These are phyloP conservation scores for Petunia hybrid DNA, from an alignment of 305 asterid species.

Conservation along the genomic window DNA sequence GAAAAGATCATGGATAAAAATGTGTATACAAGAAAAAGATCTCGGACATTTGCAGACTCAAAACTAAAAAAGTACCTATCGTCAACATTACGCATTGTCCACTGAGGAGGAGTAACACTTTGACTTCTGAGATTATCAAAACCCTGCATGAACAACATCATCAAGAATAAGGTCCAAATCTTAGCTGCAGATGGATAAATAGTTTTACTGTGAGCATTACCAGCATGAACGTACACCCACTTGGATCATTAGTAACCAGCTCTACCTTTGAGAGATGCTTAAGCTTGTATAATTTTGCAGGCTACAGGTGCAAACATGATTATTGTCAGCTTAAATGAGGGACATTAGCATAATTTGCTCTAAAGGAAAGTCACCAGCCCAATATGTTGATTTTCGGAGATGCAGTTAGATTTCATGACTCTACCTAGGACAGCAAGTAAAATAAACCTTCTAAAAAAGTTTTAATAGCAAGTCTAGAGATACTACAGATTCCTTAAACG, in stretches of 20 bases:
- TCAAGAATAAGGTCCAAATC: slow-evolving; percentile 4
- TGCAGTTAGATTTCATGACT: neutral
- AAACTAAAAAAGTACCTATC: slow-evolving; percentile 67
- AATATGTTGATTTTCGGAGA: neutral
- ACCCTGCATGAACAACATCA: slow-evolving; percentile 63
- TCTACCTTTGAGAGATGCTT: slow-evolving; percentile 95
- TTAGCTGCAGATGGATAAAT: neutral
- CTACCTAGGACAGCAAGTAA: slow-evolving; percentile 1
- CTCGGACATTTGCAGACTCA: neutral
- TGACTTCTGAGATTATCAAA: slow-evolving; percentile 97
- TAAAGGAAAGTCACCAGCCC: neutral
- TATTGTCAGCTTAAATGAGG: slow-evolving; percentile 33
- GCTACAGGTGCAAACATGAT: slow-evolving; percentile 56
- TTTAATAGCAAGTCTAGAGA: slow-evolving; percentile 18
- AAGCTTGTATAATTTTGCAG: slow-evolving; percentile 89
- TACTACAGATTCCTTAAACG: neutral
- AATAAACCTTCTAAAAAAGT: neutral
- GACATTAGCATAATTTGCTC: slow-evolving; percentile 5
- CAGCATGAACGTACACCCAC: slow-evolving; percentile 96
- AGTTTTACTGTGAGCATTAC: slow-evolving; percentile 47
- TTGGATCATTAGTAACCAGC: slow-evolving; percentile 91
- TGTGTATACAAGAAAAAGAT: neutral
- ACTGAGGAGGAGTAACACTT: slow-evolving; percentile 95
- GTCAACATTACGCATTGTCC: slow-evolving; percentile 99
- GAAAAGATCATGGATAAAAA: neutral